Conservation (phyloP, 768 basidiomycete genomes). For the Boletus insuetus region DNA sequence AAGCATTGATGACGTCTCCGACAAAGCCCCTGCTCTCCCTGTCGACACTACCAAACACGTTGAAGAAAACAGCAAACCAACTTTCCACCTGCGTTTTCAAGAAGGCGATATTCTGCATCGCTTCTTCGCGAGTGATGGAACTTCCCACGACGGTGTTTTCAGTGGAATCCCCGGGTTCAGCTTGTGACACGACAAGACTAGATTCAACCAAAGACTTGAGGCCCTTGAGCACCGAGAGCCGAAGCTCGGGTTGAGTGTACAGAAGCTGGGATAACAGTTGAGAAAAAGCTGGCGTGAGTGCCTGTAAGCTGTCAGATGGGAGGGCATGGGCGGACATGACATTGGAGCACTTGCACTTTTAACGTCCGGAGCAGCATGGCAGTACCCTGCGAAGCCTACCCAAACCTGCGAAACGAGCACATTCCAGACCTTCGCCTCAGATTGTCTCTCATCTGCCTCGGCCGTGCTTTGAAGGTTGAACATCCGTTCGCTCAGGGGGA, state of each 20-base stretch:
- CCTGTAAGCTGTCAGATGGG: slow-evolving; percentile 39
- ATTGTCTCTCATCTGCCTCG: slow-evolving; percentile 64
- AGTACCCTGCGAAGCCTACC: slow-evolving; percentile 90
- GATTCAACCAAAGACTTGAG: slow-evolving; percentile 83
- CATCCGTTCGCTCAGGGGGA: slow-evolving; percentile 91
- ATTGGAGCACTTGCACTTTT: slow-evolving; percentile 46
- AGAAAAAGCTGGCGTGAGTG: slow-evolving; percentile 73
- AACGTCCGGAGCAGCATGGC: slow-evolving; percentile 75
- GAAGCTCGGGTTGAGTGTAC: slow-evolving; percentile 85
- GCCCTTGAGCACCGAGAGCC: slow-evolving; percentile 77
- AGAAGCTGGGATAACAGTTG: slow-evolving; percentile 90
- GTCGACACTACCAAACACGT: slow-evolving; percentile 88
- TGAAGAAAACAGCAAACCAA: slow-evolving; percentile 94
- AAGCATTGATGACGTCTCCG: slow-evolving; percentile 85
- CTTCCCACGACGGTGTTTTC: slow-evolving; percentile 26
- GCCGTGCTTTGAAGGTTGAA: slow-evolving; percentile 85
- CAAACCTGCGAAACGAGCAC: slow-evolving; percentile 93
- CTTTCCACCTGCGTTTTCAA: slow-evolving; percentile 80
- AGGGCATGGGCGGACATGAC: background rate
- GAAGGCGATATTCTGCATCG: slow-evolving; percentile 64
- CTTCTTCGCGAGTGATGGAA: slow-evolving; percentile 54
- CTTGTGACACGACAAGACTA: slow-evolving; percentile 51
- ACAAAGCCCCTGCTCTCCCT: slow-evolving; percentile 72
- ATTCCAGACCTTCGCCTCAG: slow-evolving; percentile 94
- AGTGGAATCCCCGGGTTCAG: slow-evolving; percentile 29